Percentiles rank a stretch among this genome's conserved stretches.
phyloP scores from a whole-genome alignment of 768 basidiomycete genomes.

The Termitomyces eurrhizus region DNA sequence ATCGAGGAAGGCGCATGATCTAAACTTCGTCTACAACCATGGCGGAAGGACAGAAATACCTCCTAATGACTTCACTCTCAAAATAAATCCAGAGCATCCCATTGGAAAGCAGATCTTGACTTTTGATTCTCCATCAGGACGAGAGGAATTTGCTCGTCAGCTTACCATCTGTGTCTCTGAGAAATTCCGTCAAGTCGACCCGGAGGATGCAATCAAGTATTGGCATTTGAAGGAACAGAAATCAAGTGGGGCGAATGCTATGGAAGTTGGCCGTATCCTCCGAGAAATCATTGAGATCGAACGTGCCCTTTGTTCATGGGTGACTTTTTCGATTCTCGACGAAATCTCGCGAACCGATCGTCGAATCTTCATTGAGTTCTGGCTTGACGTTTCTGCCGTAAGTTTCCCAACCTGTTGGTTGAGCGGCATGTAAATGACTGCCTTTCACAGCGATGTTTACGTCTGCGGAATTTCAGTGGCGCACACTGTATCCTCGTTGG shows the following conservation, averaged over 20 bases:
- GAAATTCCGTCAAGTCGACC: conserved; percentile 35
- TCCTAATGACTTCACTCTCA: conserved; percentile 1
- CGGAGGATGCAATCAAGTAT: conserved; percentile 38
- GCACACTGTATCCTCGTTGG: conserved; percentile 39
- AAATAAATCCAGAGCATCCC: conserved; percentile 22
- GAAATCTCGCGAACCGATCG: conserved; percentile 18
- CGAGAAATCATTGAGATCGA: conserved; percentile 31
- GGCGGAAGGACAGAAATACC: background rate
- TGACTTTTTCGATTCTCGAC: conserved; percentile 30
- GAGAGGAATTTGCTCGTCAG: conserved; percentile 43
- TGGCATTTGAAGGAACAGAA: conserved; percentile 27
- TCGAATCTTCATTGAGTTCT: conserved; percentile 32
- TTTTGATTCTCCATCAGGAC: conserved; percentile 33
- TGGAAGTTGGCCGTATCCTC: conserved; percentile 26
- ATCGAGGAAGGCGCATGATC: conserved; percentile 13
- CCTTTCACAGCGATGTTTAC: conserved; percentile 35
- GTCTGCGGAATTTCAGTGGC: conserved; percentile 41
- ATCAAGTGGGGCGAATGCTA: conserved; percentile 14
- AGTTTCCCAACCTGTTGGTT: conserved; percentile 9
- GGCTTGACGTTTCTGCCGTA: conserved; percentile 44
- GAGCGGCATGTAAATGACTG: background rate
- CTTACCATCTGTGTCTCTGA: conserved; percentile 35
- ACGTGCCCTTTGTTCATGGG: conserved; percentile 35
- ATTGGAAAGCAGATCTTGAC: conserved; percentile 22
- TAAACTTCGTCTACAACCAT: conserved; percentile 10